These are phyloP conservation scores for Pichia paraexigua DNA, from an alignment of 805 yeast genomes.

Conservation along the genomic window DNA sequence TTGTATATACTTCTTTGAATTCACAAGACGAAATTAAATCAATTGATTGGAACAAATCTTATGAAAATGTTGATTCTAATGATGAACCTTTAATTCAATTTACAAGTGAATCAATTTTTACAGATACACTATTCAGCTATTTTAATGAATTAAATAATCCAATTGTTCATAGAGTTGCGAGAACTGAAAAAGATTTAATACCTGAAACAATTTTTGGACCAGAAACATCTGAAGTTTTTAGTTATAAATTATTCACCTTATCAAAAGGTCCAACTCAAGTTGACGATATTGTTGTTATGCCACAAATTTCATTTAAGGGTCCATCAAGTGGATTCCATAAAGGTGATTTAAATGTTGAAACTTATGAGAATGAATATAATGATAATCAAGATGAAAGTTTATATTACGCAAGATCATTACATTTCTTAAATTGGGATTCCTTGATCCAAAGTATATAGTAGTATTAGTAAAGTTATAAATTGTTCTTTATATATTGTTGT, in stretches of 20 bases:
- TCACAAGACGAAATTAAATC: slow-evolving; percentile 17
- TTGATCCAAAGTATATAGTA: not conserved
- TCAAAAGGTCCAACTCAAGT: slow-evolving; percentile 27
- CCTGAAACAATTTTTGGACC: slow-evolving; percentile 24
- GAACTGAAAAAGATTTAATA: slow-evolving; percentile 23
- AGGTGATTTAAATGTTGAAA: slow-evolving; percentile 9
- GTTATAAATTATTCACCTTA: slow-evolving; percentile 25
- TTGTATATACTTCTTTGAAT: slow-evolving; percentile 22
- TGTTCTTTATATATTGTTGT: not conserved
- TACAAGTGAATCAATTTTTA: slow-evolving; percentile 29
- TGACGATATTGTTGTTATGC: slow-evolving; percentile 27
- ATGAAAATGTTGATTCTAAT: slow-evolving; percentile 25
- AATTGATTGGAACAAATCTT: slow-evolving; percentile 26
- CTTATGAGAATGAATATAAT: slow-evolving; percentile 22
- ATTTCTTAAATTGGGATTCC: slow-evolving; percentile 22
- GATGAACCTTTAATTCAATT: slow-evolving; percentile 29
- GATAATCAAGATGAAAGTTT: slow-evolving; percentile 24
- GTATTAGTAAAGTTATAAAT: not conserved
- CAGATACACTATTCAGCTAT: slow-evolving; percentile 29
- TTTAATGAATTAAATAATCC: slow-evolving; percentile 22
- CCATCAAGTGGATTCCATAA: slow-evolving; percentile 9
- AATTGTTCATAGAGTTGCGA: slow-evolving; percentile 24
- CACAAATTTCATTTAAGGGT: slow-evolving; percentile 25
- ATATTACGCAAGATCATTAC: slow-evolving; percentile 26
- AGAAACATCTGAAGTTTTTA: slow-evolving; percentile 22